Conservation (phyloP, 306 rosid species). For the Alnus glutinosa region DNA sequence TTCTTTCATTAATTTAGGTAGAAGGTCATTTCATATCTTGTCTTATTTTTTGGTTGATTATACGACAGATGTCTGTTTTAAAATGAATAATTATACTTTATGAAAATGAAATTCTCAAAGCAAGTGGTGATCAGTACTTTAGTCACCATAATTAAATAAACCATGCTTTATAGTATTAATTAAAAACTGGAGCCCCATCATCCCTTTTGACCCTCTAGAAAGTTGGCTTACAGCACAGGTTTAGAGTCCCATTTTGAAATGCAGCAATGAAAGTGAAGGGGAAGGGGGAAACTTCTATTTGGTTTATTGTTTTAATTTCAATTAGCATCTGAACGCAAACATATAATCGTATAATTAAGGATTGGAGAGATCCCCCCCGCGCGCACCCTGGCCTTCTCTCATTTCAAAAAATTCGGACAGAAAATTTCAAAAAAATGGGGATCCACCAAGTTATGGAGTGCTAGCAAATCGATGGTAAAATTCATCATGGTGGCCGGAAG, state of each 20-base stretch:
- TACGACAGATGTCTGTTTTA: neutral
- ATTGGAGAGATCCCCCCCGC: too few species aligned
- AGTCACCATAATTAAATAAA: neutral
- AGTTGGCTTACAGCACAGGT: neutral
- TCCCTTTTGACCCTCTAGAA: neutral
- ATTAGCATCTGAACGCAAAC: too few species aligned
- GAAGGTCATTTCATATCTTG: neutral
- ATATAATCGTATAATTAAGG: too few species aligned
- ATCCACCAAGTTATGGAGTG: too few species aligned
- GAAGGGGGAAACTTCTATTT: neutral
- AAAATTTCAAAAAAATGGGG: too few species aligned
- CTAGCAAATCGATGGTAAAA: neutral
- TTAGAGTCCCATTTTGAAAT: too few species aligned
- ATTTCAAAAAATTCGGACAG: too few species aligned
- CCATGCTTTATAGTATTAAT: neutral
- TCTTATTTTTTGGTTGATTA: slow-evolving; percentile 5
- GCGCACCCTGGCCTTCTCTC: too few species aligned
- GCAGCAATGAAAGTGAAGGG: neutral
- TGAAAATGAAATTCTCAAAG: neutral
- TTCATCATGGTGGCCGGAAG: neutral
- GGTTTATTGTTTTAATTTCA: neutral
- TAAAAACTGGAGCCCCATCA: neutral
- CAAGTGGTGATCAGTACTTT: neutral
- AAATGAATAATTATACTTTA: neutral
- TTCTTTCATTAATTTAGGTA: neutral